Conservation (phyloP, 2,329 filamentous ascomycete species). For the Fusarium sp. region DNA sequence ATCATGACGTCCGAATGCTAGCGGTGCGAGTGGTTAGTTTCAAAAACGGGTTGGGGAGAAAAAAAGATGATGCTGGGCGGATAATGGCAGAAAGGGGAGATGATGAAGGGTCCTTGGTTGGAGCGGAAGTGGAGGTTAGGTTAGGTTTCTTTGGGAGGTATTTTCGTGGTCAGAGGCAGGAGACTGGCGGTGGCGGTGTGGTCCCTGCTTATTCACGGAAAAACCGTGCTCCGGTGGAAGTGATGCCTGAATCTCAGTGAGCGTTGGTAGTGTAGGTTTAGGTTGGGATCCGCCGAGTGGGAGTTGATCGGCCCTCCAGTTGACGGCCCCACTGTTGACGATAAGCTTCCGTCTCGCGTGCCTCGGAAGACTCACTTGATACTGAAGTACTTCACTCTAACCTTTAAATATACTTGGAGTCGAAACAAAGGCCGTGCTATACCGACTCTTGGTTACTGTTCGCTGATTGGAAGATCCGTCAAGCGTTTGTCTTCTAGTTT, state of each 20-base stretch:
- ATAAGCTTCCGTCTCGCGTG: constrained; percentile 13
- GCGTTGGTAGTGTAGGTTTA: background rate
- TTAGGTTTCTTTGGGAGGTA: constrained; percentile 26
- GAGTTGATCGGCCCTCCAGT: no score
- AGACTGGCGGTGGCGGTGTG: constrained; percentile 34
- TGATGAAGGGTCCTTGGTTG: constrained; percentile 4
- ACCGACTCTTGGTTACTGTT: background rate
- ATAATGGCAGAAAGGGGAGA: constrained; percentile 15
- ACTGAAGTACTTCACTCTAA: constrained; percentile 1
- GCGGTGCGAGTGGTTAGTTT: constrained; percentile 38
- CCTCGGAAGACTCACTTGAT: constrained; percentile 16
- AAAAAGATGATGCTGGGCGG: constrained; percentile 23
- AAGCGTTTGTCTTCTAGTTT: background rate
- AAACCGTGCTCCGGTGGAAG: constrained; percentile 15
- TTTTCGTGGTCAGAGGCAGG: constrained; percentile 32
- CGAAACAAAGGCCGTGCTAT: background rate
- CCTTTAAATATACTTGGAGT: background rate
- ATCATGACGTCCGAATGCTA: constrained; percentile 45
- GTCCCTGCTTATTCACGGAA: constrained; percentile 39
- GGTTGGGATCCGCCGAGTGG: background rate
- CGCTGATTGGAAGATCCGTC: background rate
- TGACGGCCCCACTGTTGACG: no score
- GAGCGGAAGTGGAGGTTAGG: constrained; percentile 12
- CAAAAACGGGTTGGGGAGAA: constrained; percentile 10
- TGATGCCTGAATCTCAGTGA: background rate